Evolutionary conservation across 176 grass and related monocot genomes (phyloP), one percentile per base, ranked within the genome.

Genomic region (Oryza punctata): DNA sequence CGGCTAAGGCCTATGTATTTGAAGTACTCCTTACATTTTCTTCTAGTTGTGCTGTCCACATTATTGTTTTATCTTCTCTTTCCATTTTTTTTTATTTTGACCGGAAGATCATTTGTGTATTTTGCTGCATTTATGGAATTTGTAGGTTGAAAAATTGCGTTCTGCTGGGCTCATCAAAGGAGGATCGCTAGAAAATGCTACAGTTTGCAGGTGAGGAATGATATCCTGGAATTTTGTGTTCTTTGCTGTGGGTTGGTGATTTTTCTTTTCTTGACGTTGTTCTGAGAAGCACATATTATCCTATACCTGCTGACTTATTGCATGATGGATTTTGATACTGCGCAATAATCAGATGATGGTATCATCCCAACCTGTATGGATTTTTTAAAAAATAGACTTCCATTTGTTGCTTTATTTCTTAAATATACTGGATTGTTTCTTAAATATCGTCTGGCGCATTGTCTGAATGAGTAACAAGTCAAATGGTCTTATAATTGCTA

Each of bases 101-200:
- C 7, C 67, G 14, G 7, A 61, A 24, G 7, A 13, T 24, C 21
- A 61, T 61, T 61, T 61, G 9, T 24, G 8, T 61, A 61, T 61
- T 21, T 63, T 74, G 10, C 10, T 75, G 43, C 45, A 38, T 81
- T 69, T 88, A 32, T 69, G 23, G 69, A n/a, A 81, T 75, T 41
- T 54, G 70, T 41, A 95, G 96, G 85, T 94, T 71, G 82, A 94
- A 86, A 81, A 86, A 76, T 78, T 98, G 83, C 47, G 79, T 75
- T 33, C 10, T 54, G 91, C 85, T 87, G 89, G 93, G 21, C 91
- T 98, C n/a, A 94, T 95, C 78, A 91, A 94, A 90, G 96, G 96
- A 85, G 96, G 96, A 79, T 94, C 91, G 23, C 38, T 71, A 81
- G 91, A 90, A 86, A 98, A 98, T 94, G 93, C 96, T 78, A 87